Evolutionary conservation across 179 eudicot species (phyloP), one percentile per base, ranked within the genome.

Genomic region (Gypsophila paniculata): DNA sequence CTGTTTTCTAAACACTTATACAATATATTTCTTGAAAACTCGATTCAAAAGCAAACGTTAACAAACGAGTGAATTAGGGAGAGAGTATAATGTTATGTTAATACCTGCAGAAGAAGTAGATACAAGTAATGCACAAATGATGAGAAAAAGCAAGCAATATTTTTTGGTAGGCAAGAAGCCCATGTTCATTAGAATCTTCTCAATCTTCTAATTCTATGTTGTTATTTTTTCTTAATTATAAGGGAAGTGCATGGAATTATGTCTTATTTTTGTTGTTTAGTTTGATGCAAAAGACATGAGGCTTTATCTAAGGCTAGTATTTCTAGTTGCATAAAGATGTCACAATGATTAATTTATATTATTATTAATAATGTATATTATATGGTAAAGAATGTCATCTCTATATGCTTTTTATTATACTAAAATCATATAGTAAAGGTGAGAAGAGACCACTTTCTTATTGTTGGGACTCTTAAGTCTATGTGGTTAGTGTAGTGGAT

Each of bases 41-140:
- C 34, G 34, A 29, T 29, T 29, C 34, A 29, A 29, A 29, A 29
- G 4, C 34, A 29, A 29, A 29, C 34, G 34, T 29, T 1, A 29
- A 29, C 1, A 29, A 29, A 29, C 34, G 34, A 29, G 34, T 29
- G 34, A 29, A 29, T 29, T 4, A 29, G 34, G 8, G 0, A 42
- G 10, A 42, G 46, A n/a, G n/a, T n/a, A n/a, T n/a, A n/a, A n/a
- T 42, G 6, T 42, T 1, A 55, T 59, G 62, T 5, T 38, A n/a
- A 64, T 72, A 88, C 96, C 93, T 85, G 96, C 91, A 78, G n/a
- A 74, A 54, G 91, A 86, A 79, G 86, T 79, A 54, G 89, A 71
- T 46, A 88, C 32, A 78, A 88, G 46, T 53, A 86, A 77, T 38
- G 86, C 81, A 34, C 80, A 84, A 70, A 91, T 66, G 76, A 86